Percentiles rank a stretch among this genome's conserved stretches.
Evolutionary conservation across 2,329 filamentous ascomycete species (phyloP).

Genomic region (Sarocladiaceae sp.): DNA sequence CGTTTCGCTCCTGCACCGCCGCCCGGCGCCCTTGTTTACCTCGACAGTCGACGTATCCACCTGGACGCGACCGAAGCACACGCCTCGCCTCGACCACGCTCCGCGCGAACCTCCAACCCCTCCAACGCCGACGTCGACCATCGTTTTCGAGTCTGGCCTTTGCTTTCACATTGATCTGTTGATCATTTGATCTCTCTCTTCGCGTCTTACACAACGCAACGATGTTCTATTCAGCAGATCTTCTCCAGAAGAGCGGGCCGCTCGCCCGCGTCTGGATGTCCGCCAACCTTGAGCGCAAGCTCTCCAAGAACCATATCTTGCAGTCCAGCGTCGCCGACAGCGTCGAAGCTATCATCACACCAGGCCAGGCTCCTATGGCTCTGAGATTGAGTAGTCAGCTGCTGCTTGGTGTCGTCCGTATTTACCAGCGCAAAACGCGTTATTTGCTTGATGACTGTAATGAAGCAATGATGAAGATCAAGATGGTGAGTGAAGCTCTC

Average conservation of each 20-base stretch:
- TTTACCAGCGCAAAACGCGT: slow-evolving; percentile 95
- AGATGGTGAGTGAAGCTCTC: slow-evolving; percentile 75
- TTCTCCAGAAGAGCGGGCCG: slow-evolving; percentile 94
- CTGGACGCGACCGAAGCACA: slow-evolving; percentile 8
- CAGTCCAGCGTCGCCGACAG: slow-evolving; percentile 94
- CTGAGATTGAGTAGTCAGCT: slow-evolving; percentile 91
- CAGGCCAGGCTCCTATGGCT: slow-evolving; percentile 90
- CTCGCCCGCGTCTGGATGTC: slow-evolving; percentile 97
- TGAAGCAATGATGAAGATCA: slow-evolving; percentile 95
- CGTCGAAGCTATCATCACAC: slow-evolving; percentile 90
- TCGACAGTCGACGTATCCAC: slow-evolving; percentile 4
- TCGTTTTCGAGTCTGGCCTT: neutral
- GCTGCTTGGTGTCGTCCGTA: slow-evolving; percentile 90
- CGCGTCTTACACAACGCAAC: slow-evolving; percentile 23
- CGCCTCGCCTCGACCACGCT: neutral
- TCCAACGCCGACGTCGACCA: neutral
- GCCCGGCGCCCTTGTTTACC: slow-evolving; percentile 7
- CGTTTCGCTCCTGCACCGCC: neutral
- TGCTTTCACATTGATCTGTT: neutral
- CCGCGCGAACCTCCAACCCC: slow-evolving; percentile 4
- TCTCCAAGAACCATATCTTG: slow-evolving; percentile 93
- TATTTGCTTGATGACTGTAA: slow-evolving; percentile 97
- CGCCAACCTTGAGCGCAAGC: slow-evolving; percentile 95
- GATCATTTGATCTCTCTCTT: neutral
- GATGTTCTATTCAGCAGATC: slow-evolving; percentile 98